These are phyloP conservation scores for Aureobasidium namibiae DNA, from an alignment of 2,329 filamentous ascomycete genomes.

Conservation along the genomic window DNA sequence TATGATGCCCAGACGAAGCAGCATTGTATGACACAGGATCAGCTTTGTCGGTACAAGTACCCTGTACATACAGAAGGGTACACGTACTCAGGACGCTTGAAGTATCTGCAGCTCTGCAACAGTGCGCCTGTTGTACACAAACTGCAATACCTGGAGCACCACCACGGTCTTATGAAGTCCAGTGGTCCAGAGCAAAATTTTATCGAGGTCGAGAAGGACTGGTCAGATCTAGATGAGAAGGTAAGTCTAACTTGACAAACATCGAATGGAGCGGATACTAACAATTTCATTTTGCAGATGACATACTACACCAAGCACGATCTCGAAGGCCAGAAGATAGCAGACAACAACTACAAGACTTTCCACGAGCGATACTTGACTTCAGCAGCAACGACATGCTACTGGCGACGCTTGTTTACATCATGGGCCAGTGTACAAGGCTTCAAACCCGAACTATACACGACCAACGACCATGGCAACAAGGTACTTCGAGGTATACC, in stretches of 20 bases:
- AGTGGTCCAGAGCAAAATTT: conserved; percentile 25
- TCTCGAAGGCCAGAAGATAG: conserved; percentile 18
- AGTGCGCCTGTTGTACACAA: conserved; percentile 24
- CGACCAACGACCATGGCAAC: neutral
- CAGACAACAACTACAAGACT: conserved; percentile 19
- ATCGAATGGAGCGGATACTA: too few relatives aligned
- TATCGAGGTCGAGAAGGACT: conserved; percentile 24
- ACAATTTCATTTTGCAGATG: conserved; percentile 10
- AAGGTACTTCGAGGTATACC: neutral
- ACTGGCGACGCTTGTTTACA: conserved; percentile 23
- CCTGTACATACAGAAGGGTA: conserved; percentile 25
- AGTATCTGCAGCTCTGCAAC: conserved; percentile 26
- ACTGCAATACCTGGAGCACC: neutral
- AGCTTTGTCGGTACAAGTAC: conserved; percentile 17
- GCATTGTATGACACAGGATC: neutral
- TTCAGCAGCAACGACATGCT: conserved; percentile 25
- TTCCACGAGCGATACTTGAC: conserved; percentile 23
- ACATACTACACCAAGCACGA: conserved; percentile 18
- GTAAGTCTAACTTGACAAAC: too few relatives aligned
- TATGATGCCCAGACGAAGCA: conserved; percentile 15
- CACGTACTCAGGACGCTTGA: conserved; percentile 27
- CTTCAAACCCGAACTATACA: conserved; percentile 8
- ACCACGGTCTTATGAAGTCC: neutral
- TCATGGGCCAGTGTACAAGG: conserved; percentile 23
- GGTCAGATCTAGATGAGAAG: conserved; percentile 19